Conservation (phyloP, 2,329 filamentous ascomycete genomes). For the Harringtonia aguacate region DNA sequence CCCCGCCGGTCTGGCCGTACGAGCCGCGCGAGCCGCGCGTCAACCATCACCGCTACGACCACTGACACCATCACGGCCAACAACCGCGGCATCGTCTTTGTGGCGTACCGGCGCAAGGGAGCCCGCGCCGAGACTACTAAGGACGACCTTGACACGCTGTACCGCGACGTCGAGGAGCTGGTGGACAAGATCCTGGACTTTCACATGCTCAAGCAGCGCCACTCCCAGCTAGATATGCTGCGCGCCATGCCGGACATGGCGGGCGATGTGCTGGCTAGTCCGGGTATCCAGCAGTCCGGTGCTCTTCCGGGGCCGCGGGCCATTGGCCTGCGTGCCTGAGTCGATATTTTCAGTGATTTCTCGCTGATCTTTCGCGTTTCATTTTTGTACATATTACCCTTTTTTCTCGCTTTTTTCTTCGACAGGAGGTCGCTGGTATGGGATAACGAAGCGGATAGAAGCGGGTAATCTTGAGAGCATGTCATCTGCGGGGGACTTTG, state of each 20-base stretch:
- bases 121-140: slow-evolving; percentile 17
- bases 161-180: slow-evolving; percentile 38
- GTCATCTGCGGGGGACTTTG: too few species aligned
- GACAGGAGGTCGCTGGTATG: too few species aligned
- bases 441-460: too few species aligned
- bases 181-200: slow-evolving; percentile 43
- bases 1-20: not conserved
- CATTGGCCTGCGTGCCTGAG: too few species aligned
- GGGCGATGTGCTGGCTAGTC: not conserved
- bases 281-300: too few species aligned
- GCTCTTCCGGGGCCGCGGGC: too few species aligned
- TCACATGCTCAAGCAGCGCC: slow-evolving; percentile 19
- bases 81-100: slow-evolving; percentile 45
- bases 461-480: too few species aligned
- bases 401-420: too few species aligned
- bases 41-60: not conserved
- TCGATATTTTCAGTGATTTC: too few species aligned
- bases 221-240: slow-evolving; percentile 5
- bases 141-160: slow-evolving; percentile 34
- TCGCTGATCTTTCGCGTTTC: too few species aligned
- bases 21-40: not conserved
- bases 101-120: slow-evolving; percentile 40
- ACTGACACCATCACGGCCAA: slow-evolving; percentile 11
- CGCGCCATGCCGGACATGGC: not conserved
- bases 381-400: too few species aligned